These are phyloP conservation scores for Leptomonas seymouri DNA, from an alignment of 208 protist species.

Conservation along the genomic window DNA sequence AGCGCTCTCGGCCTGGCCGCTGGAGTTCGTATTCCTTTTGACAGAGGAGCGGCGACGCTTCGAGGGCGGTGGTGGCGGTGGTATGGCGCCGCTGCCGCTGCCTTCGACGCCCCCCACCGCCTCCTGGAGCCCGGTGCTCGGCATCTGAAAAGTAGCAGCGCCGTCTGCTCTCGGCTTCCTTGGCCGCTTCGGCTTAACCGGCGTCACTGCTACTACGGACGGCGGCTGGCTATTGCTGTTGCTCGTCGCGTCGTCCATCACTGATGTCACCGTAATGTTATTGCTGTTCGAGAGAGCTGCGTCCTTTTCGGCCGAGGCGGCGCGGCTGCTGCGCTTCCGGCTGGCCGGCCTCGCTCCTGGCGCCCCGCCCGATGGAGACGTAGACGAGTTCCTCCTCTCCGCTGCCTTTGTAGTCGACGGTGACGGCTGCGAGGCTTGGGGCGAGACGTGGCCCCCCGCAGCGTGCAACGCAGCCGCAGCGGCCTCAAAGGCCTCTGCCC, in stretches of 20 bases:
- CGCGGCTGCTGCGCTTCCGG: conserved; percentile 1
- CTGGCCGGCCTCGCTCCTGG: not conserved
- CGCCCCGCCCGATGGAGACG: not conserved
- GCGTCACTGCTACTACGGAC: not conserved
- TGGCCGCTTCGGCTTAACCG: conserved; percentile 1
- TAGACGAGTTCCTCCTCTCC: conserved; percentile 5
- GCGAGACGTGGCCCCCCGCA: not conserved
- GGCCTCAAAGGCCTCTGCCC: conserved; percentile 21
- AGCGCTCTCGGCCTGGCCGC: not conserved
- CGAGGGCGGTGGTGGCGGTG: too few relatives aligned
- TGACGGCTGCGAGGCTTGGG: conserved; percentile 1
- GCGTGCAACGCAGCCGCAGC: conserved; percentile 2
- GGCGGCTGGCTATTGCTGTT: not conserved
- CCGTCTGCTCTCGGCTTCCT: conserved; percentile 6
- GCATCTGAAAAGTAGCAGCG: not conserved
- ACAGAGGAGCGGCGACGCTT: conserved; percentile 18
- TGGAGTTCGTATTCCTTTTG: conserved; percentile 4
- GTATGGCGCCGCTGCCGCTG: not conserved
- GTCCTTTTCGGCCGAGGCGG: conserved; percentile 9
- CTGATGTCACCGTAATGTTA: not conserved
- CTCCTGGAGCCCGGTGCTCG: not conserved
- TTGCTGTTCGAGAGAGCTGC: not conserved
- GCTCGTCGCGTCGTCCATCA: not conserved
- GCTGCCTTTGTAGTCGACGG: conserved; percentile 3
- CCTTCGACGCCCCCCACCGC: not conserved